Evolutionary conservation across 2,329 filamentous ascomycete genomes (phyloP).

Genomic region (Coniochaeta hoffmannii): DNA sequence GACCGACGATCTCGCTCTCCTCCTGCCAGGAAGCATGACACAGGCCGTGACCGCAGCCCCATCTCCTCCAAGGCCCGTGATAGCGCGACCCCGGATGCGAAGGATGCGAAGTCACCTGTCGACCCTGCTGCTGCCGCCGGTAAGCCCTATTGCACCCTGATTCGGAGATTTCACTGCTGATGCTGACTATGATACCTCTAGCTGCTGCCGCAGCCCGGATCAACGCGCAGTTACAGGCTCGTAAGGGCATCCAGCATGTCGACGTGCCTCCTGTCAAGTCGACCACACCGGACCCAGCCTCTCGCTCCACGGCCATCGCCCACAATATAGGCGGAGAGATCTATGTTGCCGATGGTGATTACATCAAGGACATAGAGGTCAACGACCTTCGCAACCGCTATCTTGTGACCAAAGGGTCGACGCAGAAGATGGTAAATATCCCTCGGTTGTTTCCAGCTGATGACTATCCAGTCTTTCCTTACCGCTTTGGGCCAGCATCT

Average conservation of each 20-base stretch:
- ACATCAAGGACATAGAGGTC: slow-evolving; percentile 98
- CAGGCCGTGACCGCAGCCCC: slow-evolving; percentile 74
- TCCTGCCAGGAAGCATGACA: slow-evolving; percentile 57
- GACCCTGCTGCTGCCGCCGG: slow-evolving; percentile 75
- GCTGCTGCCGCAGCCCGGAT: slow-evolving; percentile 86
- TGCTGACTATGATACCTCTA: slow-evolving; percentile 25
- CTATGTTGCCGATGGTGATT: slow-evolving; percentile 94
- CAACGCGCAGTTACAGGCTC: slow-evolving; percentile 75
- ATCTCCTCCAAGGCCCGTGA: slow-evolving; percentile 37
- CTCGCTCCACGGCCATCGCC: slow-evolving; percentile 25
- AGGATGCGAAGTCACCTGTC: slow-evolving; percentile 41
- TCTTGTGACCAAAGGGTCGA: slow-evolving; percentile 91
- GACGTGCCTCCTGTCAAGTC: slow-evolving; percentile 77
- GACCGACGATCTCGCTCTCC: slow-evolving; percentile 89
- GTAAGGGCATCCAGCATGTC: slow-evolving; percentile 84
- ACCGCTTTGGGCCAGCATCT: slow-evolving; percentile 13
- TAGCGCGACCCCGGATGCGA: slow-evolving; percentile 32
- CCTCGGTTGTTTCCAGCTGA: slow-evolving; percentile 62
- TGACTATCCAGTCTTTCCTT: slow-evolving; percentile 29
- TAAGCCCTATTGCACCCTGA: slow-evolving; percentile 30
- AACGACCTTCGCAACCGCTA: slow-evolving; percentile 97
- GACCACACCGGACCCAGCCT: slow-evolving; percentile 37
- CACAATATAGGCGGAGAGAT: slow-evolving; percentile 73
- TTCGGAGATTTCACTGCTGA: slow-evolving; percentile 14
- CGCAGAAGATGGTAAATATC: slow-evolving; percentile 99